phyloP scores from a whole-genome alignment of 176 grass and related monocot species.

The Dendrocalamus sinicus region DNA sequence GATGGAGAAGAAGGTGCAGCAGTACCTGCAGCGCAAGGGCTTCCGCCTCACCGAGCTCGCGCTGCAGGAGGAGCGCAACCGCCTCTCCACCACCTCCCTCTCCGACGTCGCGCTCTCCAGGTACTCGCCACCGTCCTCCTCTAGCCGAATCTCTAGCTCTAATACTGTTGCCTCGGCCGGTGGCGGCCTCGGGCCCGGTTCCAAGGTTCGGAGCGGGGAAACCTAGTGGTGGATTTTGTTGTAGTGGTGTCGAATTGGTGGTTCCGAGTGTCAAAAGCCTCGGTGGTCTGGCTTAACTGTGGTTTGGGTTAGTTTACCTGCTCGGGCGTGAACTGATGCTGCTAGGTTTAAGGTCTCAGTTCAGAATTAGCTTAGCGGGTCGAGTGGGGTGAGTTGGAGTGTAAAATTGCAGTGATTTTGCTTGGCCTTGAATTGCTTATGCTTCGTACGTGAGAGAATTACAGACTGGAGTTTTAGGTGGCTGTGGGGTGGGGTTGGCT shows the following conservation, averaged over 20 bases:
- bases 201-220: neutral
- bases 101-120: slow-evolving; percentile 64
- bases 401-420: neutral
- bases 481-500: neutral
- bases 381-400: neutral
- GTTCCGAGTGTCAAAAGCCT: neutral
- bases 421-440: neutral
- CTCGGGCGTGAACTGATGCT: neutral
- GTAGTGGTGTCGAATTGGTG: neutral
- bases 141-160: neutral
- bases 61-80: slow-evolving; percentile 87
- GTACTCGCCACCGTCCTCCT: slow-evolving; percentile 29
- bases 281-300: neutral
- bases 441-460: neutral
- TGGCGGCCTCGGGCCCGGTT: neutral
- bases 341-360: slow-evolving; percentile 4
- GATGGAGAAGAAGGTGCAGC: slow-evolving; percentile 88
- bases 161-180: neutral
- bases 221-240: slow-evolving; percentile 18
- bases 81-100: slow-evolving; percentile 63
- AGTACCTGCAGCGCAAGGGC: slow-evolving; percentile 88
- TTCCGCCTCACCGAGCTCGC: slow-evolving; percentile 85
- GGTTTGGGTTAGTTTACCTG: neutral
- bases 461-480: neutral
- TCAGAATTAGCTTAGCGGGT: slow-evolving; percentile 14